Conservation (phyloP, 257 asterid species). For the Paulownia fortunei region DNA sequence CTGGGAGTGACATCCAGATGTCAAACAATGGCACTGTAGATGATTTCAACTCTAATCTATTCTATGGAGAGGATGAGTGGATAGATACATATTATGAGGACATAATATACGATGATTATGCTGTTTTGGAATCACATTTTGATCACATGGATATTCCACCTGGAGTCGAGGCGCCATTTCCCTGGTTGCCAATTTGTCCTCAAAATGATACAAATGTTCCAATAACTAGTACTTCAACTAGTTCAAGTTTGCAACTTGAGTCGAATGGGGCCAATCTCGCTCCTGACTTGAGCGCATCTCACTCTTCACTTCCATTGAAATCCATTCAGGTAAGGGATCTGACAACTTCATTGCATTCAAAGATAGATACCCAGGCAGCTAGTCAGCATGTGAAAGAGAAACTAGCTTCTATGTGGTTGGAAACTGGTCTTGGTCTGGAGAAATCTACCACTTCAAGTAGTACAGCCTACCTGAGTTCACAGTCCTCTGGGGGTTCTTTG, state of each 20-base stretch:
- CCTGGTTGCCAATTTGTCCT: slow-evolving; percentile 53
- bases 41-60: slow-evolving; percentile 45
- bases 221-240: slow-evolving; percentile 38
- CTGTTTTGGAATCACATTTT: slow-evolving; percentile 58
- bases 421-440: slow-evolving; percentile 29
- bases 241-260: slow-evolving; percentile 32
- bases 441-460: slow-evolving; percentile 37
- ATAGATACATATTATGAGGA: slow-evolving; percentile 56
- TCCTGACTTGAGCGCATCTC: slow-evolving; percentile 28
- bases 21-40: slow-evolving; percentile 38
- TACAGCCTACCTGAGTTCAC: slow-evolving; percentile 25
- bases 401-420: slow-evolving; percentile 35
- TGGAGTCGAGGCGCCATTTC: slow-evolving; percentile 73
- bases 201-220: slow-evolving; percentile 29
- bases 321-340: slow-evolving; percentile 25
- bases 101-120: slow-evolving; percentile 47
- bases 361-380: slow-evolving; percentile 10
- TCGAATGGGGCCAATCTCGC: slow-evolving; percentile 32
- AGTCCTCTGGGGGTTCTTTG: slow-evolving; percentile 27
- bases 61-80: slow-evolving; percentile 57
- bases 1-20: slow-evolving; percentile 35
- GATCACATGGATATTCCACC: slow-evolving; percentile 77
- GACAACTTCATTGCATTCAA: slow-evolving; percentile 32
- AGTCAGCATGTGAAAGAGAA: slow-evolving; percentile 33
- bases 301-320: slow-evolving; percentile 20